phyloP scores from a whole-genome alignment of 2,329 filamentous ascomycete genomes.

The Neofusicoccum cordaticola region DNA sequence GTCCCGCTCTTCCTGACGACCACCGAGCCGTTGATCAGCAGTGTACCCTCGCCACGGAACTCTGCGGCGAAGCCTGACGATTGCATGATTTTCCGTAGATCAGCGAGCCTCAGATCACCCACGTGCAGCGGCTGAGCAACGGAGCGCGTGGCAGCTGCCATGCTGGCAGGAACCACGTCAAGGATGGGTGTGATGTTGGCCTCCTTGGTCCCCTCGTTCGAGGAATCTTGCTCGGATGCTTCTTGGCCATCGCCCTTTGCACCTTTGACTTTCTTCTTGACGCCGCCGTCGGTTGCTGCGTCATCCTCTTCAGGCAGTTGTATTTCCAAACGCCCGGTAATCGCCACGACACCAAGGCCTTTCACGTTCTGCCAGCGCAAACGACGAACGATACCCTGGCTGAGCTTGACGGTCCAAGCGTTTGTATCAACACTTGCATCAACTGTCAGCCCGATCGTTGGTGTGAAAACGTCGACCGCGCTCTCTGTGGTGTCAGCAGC shows the following conservation, averaged over 20 bases:
- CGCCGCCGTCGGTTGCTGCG: constrained; percentile 37
- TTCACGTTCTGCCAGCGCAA: constrained; percentile 94
- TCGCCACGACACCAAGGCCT: constrained; percentile 85
- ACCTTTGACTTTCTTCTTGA: constrained; percentile 51
- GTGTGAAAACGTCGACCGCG: constrained; percentile 72
- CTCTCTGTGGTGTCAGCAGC: constrained; percentile 46
- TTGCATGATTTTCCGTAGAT: constrained; percentile 81
- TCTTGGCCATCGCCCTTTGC: constrained; percentile 47
- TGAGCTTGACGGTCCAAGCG: constrained; percentile 91
- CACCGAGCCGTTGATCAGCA: constrained; percentile 84
- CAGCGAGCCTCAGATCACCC: constrained; percentile 84
- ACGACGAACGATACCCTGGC: constrained; percentile 77
- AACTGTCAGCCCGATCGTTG: constrained; percentile 67
- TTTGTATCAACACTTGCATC: constrained; percentile 97
- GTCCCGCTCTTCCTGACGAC: constrained; percentile 84
- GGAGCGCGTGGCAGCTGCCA: constrained; percentile 71
- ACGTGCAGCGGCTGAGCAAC: constrained; percentile 89
- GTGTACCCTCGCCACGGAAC: constrained; percentile 86
- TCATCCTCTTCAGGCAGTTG: constrained; percentile 33
- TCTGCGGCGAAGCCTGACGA: constrained; percentile 80
- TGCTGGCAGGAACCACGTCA: constrained; percentile 57
- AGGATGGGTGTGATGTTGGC: constrained; percentile 47
- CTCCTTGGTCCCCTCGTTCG: constrained; percentile 42
- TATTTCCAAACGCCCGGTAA: constrained; percentile 70
- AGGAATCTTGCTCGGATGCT: constrained; percentile 17